Evolutionary conservation across 164 flowering plant species (phyloP).

Genomic region (Akebia trifoliata): DNA sequence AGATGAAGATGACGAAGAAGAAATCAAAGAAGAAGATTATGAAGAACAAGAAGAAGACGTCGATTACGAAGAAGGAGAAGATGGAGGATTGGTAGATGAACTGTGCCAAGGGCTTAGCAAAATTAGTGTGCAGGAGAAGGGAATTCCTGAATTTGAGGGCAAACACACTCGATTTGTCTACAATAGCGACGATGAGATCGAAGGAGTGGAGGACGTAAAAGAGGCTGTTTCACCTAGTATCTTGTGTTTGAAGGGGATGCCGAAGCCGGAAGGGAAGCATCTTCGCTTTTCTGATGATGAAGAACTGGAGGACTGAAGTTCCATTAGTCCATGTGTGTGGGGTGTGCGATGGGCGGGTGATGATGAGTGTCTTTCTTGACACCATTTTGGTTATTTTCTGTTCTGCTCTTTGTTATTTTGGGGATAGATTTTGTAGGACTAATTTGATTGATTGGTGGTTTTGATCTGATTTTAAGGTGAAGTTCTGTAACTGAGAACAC

Average conservation of each 20-base stretch:
- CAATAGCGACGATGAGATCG: slow-evolving; percentile 49
- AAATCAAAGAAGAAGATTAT: slow-evolving; percentile 14
- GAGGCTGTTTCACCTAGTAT: slow-evolving; percentile 17
- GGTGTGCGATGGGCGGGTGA: neutral
- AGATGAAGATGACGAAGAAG: slow-evolving; percentile 29
- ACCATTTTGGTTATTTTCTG: neutral
- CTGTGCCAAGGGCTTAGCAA: slow-evolving; percentile 38
- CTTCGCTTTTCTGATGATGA: slow-evolving; percentile 40
- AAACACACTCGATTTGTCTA: slow-evolving; percentile 56
- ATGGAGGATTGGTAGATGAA: slow-evolving; percentile 31
- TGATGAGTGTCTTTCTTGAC: slow-evolving; percentile 15
- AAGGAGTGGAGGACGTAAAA: slow-evolving; percentile 23
- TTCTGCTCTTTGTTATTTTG: neutral
- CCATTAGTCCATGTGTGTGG: neutral
- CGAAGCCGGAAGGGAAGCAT: slow-evolving; percentile 59
- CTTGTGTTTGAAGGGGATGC: slow-evolving; percentile 47
- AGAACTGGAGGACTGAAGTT: slow-evolving; percentile 5
- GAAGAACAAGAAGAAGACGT: slow-evolving; percentile 4
- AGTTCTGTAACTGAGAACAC: slow-evolving; percentile 3
- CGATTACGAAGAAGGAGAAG: slow-evolving; percentile 25
- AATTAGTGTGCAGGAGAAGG: slow-evolving; percentile 27
- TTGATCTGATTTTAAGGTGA: neutral
- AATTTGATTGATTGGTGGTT: neutral
- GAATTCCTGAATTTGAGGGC: slow-evolving; percentile 31
- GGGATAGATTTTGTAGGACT: too few relatives aligned